Percentiles rank a stretch among this genome's conserved stretches.
These are phyloP conservation scores for Akanthomyces dipterigenus DNA, from an alignment of 2,329 filamentous ascomycete genomes.

Conservation along the genomic window DNA sequence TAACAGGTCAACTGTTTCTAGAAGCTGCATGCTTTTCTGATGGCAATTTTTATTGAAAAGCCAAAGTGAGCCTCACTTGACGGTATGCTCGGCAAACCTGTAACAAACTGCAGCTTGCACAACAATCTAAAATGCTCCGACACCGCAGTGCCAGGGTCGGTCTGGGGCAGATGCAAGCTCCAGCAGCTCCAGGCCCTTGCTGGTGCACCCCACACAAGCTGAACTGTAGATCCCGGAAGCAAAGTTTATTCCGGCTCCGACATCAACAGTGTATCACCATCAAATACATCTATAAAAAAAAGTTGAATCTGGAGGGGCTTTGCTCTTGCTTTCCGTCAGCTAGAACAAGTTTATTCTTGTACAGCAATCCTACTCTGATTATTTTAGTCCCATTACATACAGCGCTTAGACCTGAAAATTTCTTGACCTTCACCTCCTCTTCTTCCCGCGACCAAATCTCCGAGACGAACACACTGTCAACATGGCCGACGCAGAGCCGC, in stretches of 20 bases:
- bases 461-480: neutral
- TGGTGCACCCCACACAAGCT: neutral
- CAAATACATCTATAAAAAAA: neutral
- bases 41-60: no score
- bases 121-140: constrained; percentile 1
- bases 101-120: neutral
- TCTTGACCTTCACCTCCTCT: neutral
- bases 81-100: neutral
- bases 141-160: constrained; percentile 1
- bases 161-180: constrained; percentile 1
- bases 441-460: neutral
- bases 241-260: constrained; percentile 5
- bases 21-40: no score
- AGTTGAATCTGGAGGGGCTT: neutral
- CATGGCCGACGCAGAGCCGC: constrained; percentile 65
- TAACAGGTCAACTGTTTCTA: neutral
- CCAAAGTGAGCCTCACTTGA: no score
- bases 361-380: neutral
- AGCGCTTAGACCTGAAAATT: neutral
- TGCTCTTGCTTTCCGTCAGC: neutral
- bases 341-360: neutral
- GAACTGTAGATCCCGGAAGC: neutral
- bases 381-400: neutral
- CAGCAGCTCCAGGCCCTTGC: neutral
- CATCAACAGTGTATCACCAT: neutral